phyloP scores from a whole-genome alignment of 768 basidiomycete genomes.

The Jaapia argillacea region DNA sequence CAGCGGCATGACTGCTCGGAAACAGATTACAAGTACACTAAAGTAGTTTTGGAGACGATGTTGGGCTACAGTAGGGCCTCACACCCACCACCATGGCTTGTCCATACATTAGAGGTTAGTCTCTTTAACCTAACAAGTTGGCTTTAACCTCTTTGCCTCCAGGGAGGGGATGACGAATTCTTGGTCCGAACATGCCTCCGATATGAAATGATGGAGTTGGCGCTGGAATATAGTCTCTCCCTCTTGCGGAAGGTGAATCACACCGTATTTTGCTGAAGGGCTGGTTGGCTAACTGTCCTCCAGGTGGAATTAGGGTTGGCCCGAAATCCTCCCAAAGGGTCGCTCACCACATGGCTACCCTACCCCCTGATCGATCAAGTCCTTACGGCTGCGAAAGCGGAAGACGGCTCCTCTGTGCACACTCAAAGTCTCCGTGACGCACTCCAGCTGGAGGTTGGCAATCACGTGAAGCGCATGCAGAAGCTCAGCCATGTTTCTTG shows the following conservation, averaged over 20 bases:
- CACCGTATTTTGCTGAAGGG: constrained; percentile 2
- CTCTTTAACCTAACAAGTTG: constrained; percentile 2
- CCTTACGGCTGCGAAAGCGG: constrained; percentile 48
- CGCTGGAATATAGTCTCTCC: constrained; percentile 61
- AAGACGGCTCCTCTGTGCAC: constrained; percentile 37
- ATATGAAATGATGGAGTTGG: constrained; percentile 71
- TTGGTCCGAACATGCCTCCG: constrained; percentile 72
- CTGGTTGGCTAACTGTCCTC: constrained; percentile 7
- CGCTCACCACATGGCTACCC: constrained; percentile 68
- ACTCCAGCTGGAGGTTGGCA: constrained; percentile 50
- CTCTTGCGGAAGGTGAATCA: constrained; percentile 61
- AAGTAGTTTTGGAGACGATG: constrained; percentile 68
- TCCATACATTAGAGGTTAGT: constrained; percentile 60
- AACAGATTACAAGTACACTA: constrained; percentile 69
- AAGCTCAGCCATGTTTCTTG: constrained; percentile 41
- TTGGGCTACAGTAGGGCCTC: constrained; percentile 50
- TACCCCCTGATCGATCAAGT: constrained; percentile 82
- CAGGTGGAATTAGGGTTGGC: constrained; percentile 47
- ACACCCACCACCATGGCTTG: constrained; percentile 76
- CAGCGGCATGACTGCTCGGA: constrained; percentile 65
- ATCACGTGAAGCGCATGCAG: constrained; percentile 59
- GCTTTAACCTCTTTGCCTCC: constrained; percentile 1
- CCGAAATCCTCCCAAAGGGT: constrained; percentile 40
- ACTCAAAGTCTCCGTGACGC: constrained; percentile 31
- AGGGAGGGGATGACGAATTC: constrained; percentile 75